Evolutionary conservation across 1,139 yeast genomes (phyloP).

Genomic region (Candida neerlandica): DNA sequence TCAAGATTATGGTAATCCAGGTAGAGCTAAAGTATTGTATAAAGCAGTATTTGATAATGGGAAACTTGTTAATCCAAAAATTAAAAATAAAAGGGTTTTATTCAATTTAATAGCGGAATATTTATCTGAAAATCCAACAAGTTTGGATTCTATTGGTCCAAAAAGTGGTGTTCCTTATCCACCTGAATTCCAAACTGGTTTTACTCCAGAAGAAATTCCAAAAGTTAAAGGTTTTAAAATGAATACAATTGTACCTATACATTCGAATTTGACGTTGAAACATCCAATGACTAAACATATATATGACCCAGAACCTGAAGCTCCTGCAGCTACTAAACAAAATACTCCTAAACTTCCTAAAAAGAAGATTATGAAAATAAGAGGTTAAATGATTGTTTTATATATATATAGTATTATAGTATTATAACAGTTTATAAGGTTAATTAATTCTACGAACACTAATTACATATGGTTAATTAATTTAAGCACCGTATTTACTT

Average conservation of each 20-base stretch:
- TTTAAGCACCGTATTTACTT: conserved; percentile 46
- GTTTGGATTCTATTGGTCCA: conserved; percentile 59
- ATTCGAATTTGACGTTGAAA: conserved; percentile 75
- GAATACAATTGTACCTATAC: conserved; percentile 85
- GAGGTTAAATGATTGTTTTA: conserved; percentile 29
- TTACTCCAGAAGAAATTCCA: conserved; percentile 67
- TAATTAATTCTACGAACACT: too few species aligned
- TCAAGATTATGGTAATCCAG: conserved; percentile 96
- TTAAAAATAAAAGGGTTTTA: conserved; percentile 67
- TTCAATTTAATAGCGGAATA: conserved; percentile 63
- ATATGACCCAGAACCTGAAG: conserved; percentile 58
- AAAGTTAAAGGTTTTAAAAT: conserved; percentile 80
- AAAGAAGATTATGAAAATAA: conserved; percentile 52
- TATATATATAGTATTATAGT: too few species aligned
- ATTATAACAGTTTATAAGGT: conserved; percentile 3
- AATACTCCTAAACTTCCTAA: conserved; percentile 53
- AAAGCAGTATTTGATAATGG: conserved; percentile 50
- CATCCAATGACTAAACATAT: conserved; percentile 81
- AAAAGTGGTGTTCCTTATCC: conserved; percentile 59
- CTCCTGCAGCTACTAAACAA: conserved; percentile 33
- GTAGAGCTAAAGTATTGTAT: conserved; percentile 78
- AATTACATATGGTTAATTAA: not conserved
- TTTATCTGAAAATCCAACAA: conserved; percentile 70
- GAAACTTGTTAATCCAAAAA: conserved; percentile 37
- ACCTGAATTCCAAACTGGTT: conserved; percentile 53